Percentiles rank a stretch among this genome's conserved stretches.
phyloP scores from a whole-genome alignment of 2,329 filamentous ascomycete genomes.

The Curvularia sp. region DNA sequence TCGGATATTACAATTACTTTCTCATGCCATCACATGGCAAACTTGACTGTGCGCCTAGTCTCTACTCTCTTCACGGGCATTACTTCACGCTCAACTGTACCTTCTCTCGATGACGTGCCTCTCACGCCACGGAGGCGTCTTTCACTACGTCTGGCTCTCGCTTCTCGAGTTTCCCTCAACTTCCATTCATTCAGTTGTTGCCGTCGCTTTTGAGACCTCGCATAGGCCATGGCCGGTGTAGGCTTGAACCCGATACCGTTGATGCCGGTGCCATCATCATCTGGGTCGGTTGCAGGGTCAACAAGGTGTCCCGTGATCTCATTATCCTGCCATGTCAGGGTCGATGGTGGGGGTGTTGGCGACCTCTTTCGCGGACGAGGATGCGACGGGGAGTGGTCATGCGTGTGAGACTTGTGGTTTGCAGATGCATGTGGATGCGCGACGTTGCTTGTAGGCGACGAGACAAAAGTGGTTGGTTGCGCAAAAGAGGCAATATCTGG shows the following conservation, averaged over 20 bases:
- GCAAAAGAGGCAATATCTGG: conserved; percentile 41
- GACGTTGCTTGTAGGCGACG: conserved; percentile 18
- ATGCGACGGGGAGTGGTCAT: conserved; percentile 23
- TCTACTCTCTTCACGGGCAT: conserved; percentile 23
- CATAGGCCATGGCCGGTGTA: conserved; percentile 65
- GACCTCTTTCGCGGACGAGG: conserved; percentile 36
- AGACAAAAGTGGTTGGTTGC: conserved; percentile 39
- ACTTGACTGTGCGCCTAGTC: conserved; percentile 41
- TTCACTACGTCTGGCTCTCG: conserved; percentile 63
- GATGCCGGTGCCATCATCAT: conserved; percentile 68
- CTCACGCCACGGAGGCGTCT: conserved; percentile 52
- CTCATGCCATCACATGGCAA: conserved; percentile 29
- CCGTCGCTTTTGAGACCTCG: conserved; percentile 62
- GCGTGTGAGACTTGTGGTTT: conserved; percentile 11
- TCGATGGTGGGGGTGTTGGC: conserved; percentile 42
- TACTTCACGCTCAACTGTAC: conserved; percentile 38
- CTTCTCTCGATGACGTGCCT: conserved; percentile 37
- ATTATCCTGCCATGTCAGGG: conserved; percentile 63
- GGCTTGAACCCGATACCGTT: conserved; percentile 70
- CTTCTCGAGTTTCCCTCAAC: conserved; percentile 65
- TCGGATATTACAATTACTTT: conserved; percentile 30
- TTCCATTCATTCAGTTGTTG: conserved; percentile 68
- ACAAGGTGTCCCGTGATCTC: conserved; percentile 68
- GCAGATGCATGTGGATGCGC: conserved; percentile 13
- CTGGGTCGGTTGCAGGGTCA: conserved; percentile 59